phyloP scores from a whole-genome alignment of 108 stramenopile genomes.

The Ochromonas danica region DNA sequence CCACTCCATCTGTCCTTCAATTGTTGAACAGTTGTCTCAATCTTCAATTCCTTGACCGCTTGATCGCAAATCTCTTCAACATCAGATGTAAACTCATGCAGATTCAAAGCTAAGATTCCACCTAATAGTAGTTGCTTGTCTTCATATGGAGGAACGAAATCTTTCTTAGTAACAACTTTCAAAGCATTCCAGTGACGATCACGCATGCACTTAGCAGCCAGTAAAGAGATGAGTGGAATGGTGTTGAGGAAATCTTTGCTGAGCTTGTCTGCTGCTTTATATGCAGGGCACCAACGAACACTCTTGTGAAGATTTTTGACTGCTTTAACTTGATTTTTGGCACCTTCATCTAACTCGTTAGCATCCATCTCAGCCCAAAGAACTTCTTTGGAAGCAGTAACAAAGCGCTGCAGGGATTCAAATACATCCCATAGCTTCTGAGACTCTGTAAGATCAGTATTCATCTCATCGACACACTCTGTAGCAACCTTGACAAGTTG shows the following conservation, averaged over 20 bases:
- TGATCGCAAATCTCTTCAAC: slow-evolving; percentile 76
- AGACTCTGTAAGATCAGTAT: slow-evolving; percentile 53
- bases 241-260: slow-evolving; percentile 74
- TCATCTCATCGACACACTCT: slow-evolving; percentile 46
- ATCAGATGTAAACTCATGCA: slow-evolving; percentile 65
- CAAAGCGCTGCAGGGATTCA: slow-evolving; percentile 56
- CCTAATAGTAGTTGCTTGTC: slow-evolving; percentile 62
- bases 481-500: slow-evolving; percentile 53
- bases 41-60: slow-evolving; percentile 75
- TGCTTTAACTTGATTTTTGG: slow-evolving; percentile 64
- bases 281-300: slow-evolving; percentile 62
- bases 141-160: slow-evolving; percentile 66
- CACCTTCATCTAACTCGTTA: slow-evolving; percentile 66
- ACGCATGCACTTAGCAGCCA: slow-evolving; percentile 66
- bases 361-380: slow-evolving; percentile 66
- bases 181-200: slow-evolving; percentile 73
- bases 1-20: slow-evolving; percentile 64
- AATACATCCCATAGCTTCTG: slow-evolving; percentile 64
- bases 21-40: slow-evolving; percentile 61
- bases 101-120: slow-evolving; percentile 61
- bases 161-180: slow-evolving; percentile 51
- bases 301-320: slow-evolving; percentile 60
- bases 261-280: slow-evolving; percentile 54
- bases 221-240: slow-evolving; percentile 66
- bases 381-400: slow-evolving; percentile 53